Base-by-base conservation (phyloP, 1,284 basidiomycete genomes). In the Cutaneotrichosporon spelunceum region DNA sequence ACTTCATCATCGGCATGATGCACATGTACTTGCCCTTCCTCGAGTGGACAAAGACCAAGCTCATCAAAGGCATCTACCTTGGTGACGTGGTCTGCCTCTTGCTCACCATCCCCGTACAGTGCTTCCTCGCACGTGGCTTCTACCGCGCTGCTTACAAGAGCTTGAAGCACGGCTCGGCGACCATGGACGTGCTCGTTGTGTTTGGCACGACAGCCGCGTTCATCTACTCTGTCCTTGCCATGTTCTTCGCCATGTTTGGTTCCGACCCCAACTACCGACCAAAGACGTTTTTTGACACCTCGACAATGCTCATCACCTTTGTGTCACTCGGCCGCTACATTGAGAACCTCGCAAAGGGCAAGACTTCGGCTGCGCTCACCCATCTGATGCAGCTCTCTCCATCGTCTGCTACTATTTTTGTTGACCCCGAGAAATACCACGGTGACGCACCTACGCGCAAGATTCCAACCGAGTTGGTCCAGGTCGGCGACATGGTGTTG, bases 291-390 rank as follows among this genome's bases (percentile, higher is more conserved):
- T 99, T 99, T 80, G 96, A 99, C 80, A 99, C 96, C 1, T 94
- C 91, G 71, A 96, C 94, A 19, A 99, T 99, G 96, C 83, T 99
- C 61, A 90, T 99, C 83, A 93, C 89, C 79, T 99, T 99, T 75
- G 91, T 98, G 69, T 93, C 92, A 4, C 85, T 99, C 30, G 96
- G 95, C 1, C 87, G 96, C 44, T 97, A 90, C 80, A 85, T 99
- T 57, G 96, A 99, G 80, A 99, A 97, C 79, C 85, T 88, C 55
- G 96, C 96, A 44, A 99, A 99, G 78, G 95, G 96, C 47, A 91
- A 91, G 79, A 99, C 96, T 1, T 93, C 91, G 59, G 93, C 93
- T 0, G 96, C 96, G 1, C 84, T 99, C 26, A 97, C 93, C 4
- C 92, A 96, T 73, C 85, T 99, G 53, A 96, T 99, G 88, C 85